Evolutionary conservation across 257 asterid genomes (phyloP).

Genomic region (Cynanchum wilfordii): DNA sequence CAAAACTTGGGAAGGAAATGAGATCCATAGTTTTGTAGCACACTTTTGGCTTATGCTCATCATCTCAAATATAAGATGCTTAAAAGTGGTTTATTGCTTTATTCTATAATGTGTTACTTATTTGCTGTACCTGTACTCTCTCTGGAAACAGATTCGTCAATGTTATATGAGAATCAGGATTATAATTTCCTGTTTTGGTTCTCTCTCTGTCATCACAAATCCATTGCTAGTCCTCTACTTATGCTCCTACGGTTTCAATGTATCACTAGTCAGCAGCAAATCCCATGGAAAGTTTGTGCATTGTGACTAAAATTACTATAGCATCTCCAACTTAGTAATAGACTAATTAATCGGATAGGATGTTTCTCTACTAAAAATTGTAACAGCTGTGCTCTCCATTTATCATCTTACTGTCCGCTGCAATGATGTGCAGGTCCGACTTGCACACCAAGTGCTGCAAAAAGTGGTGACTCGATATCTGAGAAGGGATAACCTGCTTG

Average conservation of each 20-base stretch:
- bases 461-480: conserved; percentile 92
- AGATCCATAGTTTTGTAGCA: neutral
- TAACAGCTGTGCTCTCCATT: neutral
- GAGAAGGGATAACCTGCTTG: conserved; percentile 77
- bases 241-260: neutral
- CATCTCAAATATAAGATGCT: neutral
- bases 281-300: neutral
- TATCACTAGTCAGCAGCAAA: neutral
- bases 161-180: neutral
- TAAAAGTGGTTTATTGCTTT: neutral
- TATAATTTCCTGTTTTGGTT: neutral
- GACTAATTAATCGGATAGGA: neutral
- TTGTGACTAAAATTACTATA: neutral
- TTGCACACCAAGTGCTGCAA: conserved; percentile 89
- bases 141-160: neutral
- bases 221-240: neutral
- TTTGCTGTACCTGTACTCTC: neutral
- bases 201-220: conserved; percentile 1
- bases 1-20: neutral
- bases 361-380: neutral
- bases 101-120: neutral
- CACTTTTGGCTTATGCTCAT: neutral
- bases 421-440: conserved; percentile 64
- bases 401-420: neutral
- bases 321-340: neutral